These are phyloP conservation scores for Sarocladium kiliense DNA, from an alignment of 2,329 filamentous ascomycete species.

Conservation along the genomic window DNA sequence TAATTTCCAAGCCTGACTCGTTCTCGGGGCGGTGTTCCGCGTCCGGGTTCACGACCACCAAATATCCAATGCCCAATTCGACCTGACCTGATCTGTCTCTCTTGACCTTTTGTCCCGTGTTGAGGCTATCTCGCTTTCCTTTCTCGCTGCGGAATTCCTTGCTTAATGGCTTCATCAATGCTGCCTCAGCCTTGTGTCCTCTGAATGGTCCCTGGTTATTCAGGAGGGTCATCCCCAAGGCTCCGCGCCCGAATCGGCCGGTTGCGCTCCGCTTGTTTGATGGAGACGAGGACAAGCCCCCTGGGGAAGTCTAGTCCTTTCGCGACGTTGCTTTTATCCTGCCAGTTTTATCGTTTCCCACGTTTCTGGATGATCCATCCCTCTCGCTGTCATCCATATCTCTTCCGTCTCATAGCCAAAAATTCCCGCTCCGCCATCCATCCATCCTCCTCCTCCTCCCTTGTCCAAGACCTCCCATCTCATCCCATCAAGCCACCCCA, in stretches of 20 bases:
- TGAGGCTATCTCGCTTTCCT: too few species aligned
- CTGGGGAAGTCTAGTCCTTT: neutral
- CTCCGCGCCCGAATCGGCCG: neutral
- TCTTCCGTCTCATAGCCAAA: too few species aligned
- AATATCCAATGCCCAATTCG: too few species aligned
- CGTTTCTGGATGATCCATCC: too few species aligned
- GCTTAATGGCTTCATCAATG: too few species aligned
- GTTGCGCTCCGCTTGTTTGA: neutral
- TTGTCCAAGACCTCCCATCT: neutral
- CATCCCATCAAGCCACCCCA: neutral
- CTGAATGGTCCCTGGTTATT: neutral
- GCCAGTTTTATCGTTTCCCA: too few species aligned
- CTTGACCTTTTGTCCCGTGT: neutral
- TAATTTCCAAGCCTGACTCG: constrained; percentile 7
- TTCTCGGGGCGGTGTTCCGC: constrained; percentile 1
- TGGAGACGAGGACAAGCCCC: too few species aligned
- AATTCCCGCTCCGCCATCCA: neutral
- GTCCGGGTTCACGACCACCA: too few species aligned
- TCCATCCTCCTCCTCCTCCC: neutral
- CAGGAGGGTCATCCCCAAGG: neutral
- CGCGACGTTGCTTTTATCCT: neutral
- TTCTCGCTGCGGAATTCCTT: too few species aligned
- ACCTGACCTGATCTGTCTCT: neutral
- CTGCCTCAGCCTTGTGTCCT: neutral
- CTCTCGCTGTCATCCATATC: too few species aligned